Percentiles rank a stretch among this genome's conserved stretches.
Evolutionary conservation across 2,329 filamentous ascomycete genomes (phyloP).

Genomic region (Verticillium nonalfalfae): DNA sequence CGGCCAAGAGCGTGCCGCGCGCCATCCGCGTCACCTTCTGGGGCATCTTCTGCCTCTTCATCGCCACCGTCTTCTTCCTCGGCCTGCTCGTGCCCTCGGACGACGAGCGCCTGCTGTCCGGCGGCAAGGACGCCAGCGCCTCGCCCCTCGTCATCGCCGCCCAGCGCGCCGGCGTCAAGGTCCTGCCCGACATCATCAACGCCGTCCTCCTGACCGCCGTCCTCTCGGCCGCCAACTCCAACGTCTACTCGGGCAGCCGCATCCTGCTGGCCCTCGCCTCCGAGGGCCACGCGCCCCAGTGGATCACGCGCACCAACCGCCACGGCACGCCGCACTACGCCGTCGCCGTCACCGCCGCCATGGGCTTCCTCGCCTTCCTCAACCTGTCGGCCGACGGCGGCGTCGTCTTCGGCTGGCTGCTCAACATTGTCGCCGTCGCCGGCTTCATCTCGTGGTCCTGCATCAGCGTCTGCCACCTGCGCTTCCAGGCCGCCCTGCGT

Average conservation of each 20-base stretch:
- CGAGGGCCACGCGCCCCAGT: conserved; percentile 54
- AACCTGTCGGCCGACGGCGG: conserved; percentile 54
- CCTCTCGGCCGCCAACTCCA: conserved; percentile 71
- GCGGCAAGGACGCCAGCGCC: conserved; percentile 51
- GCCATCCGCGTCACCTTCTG: conserved; percentile 72
- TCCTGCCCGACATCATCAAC: conserved; percentile 67
- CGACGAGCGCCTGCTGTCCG: conserved; percentile 40
- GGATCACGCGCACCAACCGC: conserved; percentile 54
- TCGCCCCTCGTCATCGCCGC: conserved; percentile 60
- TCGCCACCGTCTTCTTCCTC: conserved; percentile 61
- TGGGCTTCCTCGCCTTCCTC: conserved; percentile 61
- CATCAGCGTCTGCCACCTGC: conserved; percentile 58
- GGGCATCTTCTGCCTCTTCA: conserved; percentile 65
- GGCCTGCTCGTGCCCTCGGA: conserved; percentile 64
- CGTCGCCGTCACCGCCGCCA: conserved; percentile 47
- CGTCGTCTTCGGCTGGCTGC: conserved; percentile 64
- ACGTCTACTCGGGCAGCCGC: conserved; percentile 66
- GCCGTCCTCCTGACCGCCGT: conserved; percentile 72
- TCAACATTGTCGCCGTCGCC: conserved; percentile 63
- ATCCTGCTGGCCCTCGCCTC: conserved; percentile 61
- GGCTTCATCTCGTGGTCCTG: conserved; percentile 67
- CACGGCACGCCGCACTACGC: conserved; percentile 57
- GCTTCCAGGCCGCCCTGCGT: conserved; percentile 55
- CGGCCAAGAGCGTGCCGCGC: conserved; percentile 62
- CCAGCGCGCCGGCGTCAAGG: conserved; percentile 54